These are phyloP conservation scores for Monosporascus sp. DNA, from an alignment of 2,329 filamentous ascomycete genomes.

Conservation along the genomic window DNA sequence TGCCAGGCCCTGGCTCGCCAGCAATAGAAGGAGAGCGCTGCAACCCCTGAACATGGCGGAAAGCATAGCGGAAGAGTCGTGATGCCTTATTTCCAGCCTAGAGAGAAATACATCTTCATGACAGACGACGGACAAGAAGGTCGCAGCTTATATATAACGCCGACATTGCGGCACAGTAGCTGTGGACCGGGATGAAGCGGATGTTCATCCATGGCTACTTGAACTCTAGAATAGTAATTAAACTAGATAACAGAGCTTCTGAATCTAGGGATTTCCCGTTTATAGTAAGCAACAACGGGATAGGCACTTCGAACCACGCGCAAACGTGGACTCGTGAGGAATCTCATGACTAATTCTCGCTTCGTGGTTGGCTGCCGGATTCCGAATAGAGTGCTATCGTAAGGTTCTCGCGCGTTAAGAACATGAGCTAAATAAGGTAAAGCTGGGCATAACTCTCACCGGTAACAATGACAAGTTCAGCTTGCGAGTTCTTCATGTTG, in stretches of 20 bases:
- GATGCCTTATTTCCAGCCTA: neutral
- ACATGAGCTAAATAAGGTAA: neutral
- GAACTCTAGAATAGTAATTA: too few species aligned
- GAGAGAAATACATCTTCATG: neutral
- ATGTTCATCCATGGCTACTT: too few species aligned
- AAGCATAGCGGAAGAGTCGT: neutral
- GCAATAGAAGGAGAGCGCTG: neutral
- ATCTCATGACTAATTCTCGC: neutral
- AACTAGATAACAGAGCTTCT: neutral
- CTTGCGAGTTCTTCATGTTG: too few species aligned
- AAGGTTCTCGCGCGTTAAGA: neutral
- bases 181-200: too few species aligned
- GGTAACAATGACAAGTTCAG: too few species aligned
- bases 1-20: neutral
- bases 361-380: neutral
- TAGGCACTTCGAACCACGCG: neutral
- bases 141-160: neutral
- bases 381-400: neutral
- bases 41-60: neutral
- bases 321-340: neutral
- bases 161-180: neutral
- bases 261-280: neutral
- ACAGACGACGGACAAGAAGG: neutral
- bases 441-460: neutral
- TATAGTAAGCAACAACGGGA: neutral